Base-by-base conservation (phyloP, 208 protist species). In the Leishmania martiniquensis region DNA sequence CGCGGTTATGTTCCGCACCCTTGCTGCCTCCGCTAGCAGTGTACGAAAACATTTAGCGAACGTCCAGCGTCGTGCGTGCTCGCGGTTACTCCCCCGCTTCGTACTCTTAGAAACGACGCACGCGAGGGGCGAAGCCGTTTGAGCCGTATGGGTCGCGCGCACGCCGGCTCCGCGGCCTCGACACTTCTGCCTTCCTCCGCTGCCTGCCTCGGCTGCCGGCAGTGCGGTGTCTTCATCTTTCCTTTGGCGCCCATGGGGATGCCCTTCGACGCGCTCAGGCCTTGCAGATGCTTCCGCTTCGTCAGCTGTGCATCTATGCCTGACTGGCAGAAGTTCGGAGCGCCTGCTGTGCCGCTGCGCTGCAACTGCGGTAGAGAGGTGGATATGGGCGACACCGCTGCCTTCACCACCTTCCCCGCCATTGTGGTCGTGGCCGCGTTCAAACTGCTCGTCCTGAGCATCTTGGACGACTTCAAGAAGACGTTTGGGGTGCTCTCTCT, bases 371-470 rank as follows among this genome's bases (percentile, higher is more conserved):
- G 75, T 45, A 89, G 86, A 63, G 80, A 74, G 67, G 66, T 49
- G 0, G 82, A 72, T 65, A 89, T 91, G 87, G 63, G 75, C 54
- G 82, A 63, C 47, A 85, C 85, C 13, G 79, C 82, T 9, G 85
- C 85, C 49, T 89, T 91, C 71, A 81, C 82, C 1, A 81, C 87
- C 69, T 83, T 91, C 59, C 89, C 82, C 62, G 89, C 89, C 60
- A 72, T 87, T 45, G 75, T 89, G 45, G 86, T 82, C 13, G 62
- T 87, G 17, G 80, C 72, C 10, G 47, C 60, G n/a, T 72, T 85
- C 34, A 63, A 85, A 32, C 37, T 85, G 34, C 65, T 87, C 17
- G 39, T 83, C 37, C 63, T 84, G 25, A 78, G 78, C 22, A 45
- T 75, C 20, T 22, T 86, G 3, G 74, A 81, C 32, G 60, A 78